Evolutionary conservation across 2,329 filamentous ascomycete genomes (phyloP), one percentile per base, ranked within the genome.

Genomic region (Neopestalotiopsis rosae): DNA sequence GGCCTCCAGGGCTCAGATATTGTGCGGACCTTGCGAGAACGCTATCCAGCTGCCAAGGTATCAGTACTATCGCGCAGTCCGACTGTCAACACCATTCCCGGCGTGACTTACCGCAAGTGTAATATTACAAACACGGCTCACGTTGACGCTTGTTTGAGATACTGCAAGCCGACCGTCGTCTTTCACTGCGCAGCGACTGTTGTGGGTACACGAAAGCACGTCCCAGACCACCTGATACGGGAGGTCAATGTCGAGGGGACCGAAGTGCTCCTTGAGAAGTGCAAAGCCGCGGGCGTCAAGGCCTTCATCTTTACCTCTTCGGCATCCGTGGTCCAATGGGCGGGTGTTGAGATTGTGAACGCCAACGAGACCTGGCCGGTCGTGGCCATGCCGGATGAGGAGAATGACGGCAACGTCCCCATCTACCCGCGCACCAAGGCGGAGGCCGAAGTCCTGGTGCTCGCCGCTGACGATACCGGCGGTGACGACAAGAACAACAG

Each of bases 221-320:
- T 71, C 42, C 17, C 70, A 14, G 81, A 84, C 70, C 79, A 82
- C 38, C 77, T 85, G 45, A 81, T 91, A 68, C 85, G 85, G 71
- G 84, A 85, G 66, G 85, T 92, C 65, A 92, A 92, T 76, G 87
- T 91, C 17, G 85, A 87, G 17, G 90, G 90, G 20, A 91, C 90
- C 12, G 81, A 80, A 70, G 88, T 88, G 62, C 79, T 92, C 32
- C 79, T 92, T 28, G 83, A 87, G 34, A n/a, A n/a, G 14, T 59
- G 65, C 56, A 40, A n/a, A 17, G 38, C 30, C 20, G 42, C 17
- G 9, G 56, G 52, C 7, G 56, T 45, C 9, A 38, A 30, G n/a
- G 65, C 65, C 5, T 67, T 67, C 24, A 52, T 67, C 34, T 67
- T 59, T 52, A 67, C 65, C 4, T 58, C 42, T 1, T 59, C 65